Evolutionary conservation across 2,329 filamentous ascomycete species (phyloP).

Genomic region (Aspergillus versicolor): DNA sequence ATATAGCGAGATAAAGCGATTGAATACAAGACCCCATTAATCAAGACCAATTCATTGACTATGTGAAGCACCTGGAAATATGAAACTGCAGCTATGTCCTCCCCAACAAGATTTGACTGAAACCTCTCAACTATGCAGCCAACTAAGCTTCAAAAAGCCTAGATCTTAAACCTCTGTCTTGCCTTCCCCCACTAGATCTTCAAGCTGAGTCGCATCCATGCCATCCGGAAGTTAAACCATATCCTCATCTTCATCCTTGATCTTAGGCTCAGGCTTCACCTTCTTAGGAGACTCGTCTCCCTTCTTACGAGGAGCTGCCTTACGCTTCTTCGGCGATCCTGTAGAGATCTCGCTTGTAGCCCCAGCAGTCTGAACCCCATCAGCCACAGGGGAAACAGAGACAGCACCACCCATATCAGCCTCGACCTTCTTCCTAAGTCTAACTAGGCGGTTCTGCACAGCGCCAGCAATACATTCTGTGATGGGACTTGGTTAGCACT

Average conservation of each 20-base stretch:
- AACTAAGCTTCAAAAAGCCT: not conserved
- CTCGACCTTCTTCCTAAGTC: not conserved
- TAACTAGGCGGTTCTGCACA: not conserved
- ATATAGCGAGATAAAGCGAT: not conserved
- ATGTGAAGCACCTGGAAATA: not conserved
- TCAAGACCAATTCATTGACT: not conserved
- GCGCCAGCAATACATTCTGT: constrained; percentile 3
- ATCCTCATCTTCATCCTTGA: not conserved
- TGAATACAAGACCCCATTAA: not conserved
- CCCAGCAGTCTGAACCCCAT: not conserved
- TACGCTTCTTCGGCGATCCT: not conserved
- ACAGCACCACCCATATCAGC: not conserved
- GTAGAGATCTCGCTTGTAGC: not conserved
- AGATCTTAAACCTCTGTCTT: not conserved
- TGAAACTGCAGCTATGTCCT: too few relatives aligned
- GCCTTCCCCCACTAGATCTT: not conserved
- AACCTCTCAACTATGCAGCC: not conserved
- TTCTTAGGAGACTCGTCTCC: not conserved
- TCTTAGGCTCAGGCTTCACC: not conserved
- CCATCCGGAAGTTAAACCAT: too few relatives aligned
- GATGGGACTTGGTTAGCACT: not conserved
- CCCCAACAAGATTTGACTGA: not conserved
- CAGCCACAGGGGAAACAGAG: not conserved
- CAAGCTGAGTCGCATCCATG: too few relatives aligned
- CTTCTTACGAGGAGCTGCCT: not conserved